Evolutionary conservation across 225 moss, liverwort and hornwort genomes (phyloP).

Genomic region (Marchantia paleacea): DNA sequence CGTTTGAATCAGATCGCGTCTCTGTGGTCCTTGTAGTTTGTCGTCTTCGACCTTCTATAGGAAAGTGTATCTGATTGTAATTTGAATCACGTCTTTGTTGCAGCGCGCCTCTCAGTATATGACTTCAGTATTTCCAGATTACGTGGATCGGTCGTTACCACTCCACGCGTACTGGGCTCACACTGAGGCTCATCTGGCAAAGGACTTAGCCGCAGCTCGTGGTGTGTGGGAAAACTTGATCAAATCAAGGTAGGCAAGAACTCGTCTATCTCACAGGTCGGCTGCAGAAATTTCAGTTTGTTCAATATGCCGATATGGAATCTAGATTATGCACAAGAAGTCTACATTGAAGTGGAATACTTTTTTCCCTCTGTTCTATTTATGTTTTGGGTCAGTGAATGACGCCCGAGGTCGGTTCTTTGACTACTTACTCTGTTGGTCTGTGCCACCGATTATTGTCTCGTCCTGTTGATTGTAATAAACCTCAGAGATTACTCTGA

Average conservation of each 20-base stretch:
- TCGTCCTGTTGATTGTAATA: no score
- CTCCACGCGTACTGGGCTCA: conserved; percentile 85
- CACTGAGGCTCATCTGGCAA: conserved; percentile 62
- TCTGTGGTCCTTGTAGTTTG: not conserved
- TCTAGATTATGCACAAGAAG: not conserved
- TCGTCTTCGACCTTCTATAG: not conserved
- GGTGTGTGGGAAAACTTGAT: conserved; percentile 91
- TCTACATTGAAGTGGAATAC: not conserved
- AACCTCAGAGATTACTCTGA: no score
- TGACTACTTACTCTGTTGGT: no score
- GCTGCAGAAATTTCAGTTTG: not conserved
- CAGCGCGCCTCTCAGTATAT: conserved; percentile 77
- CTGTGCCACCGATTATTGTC: no score
- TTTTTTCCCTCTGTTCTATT: not conserved
- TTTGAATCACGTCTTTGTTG: conserved; percentile 19
- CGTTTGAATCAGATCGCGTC: not conserved
- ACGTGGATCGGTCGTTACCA: conserved; percentile 65
- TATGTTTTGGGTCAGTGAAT: not conserved
- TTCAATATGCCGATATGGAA: not conserved
- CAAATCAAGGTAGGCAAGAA: conserved; percentile 44
- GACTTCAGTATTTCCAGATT: conserved; percentile 72
- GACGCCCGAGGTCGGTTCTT: not conserved
- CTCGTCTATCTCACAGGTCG: not conserved
- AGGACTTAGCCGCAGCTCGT: conserved; percentile 71
- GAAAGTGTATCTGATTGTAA: not conserved